These are phyloP conservation scores for Sphagnum contortum DNA, from an alignment of 225 moss, liverwort and hornwort species.

Conservation along the genomic window DNA sequence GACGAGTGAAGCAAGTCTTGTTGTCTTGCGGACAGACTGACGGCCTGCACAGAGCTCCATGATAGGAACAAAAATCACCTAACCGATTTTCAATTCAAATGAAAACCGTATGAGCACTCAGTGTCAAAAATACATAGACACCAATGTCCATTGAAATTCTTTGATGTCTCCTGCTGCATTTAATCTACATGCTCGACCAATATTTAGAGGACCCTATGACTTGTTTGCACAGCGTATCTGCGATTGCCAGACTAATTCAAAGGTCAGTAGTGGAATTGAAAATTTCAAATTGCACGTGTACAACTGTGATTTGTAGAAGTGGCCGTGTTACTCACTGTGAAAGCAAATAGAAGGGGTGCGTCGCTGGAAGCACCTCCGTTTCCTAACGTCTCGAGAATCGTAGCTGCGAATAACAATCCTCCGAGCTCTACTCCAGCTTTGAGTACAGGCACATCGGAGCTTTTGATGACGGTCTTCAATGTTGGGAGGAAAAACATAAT, in stretches of 20 bases:
- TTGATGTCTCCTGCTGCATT: too few species aligned
- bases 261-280: too few species aligned
- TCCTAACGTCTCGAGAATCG: slow-evolving; percentile 54
- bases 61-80: slow-evolving; percentile 77
- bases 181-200: too few species aligned
- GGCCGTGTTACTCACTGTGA: slow-evolving; percentile 38
- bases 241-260: too few species aligned
- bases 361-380: slow-evolving; percentile 52
- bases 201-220: too few species aligned
- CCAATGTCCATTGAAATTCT: too few species aligned
- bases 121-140: too few species aligned
- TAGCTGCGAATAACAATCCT: slow-evolving; percentile 47
- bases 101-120: too few species aligned
- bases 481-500: slow-evolving; percentile 63
- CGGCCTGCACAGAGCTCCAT: slow-evolving; percentile 77
- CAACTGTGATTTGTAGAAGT: too few species aligned
- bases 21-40: slow-evolving; percentile 47
- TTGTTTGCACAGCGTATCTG: too few species aligned
- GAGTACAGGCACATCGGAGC: slow-evolving; percentile 25
- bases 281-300: too few species aligned
- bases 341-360: slow-evolving; percentile 67
- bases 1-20: slow-evolving; percentile 63
- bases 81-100: slow-evolving; percentile 1
- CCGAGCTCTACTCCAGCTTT: slow-evolving; percentile 79
- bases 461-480: slow-evolving; percentile 12